These are phyloP conservation scores for Malus hybrid DNA, from an alignment of 331 rosid genomes.

Conservation along the genomic window DNA sequence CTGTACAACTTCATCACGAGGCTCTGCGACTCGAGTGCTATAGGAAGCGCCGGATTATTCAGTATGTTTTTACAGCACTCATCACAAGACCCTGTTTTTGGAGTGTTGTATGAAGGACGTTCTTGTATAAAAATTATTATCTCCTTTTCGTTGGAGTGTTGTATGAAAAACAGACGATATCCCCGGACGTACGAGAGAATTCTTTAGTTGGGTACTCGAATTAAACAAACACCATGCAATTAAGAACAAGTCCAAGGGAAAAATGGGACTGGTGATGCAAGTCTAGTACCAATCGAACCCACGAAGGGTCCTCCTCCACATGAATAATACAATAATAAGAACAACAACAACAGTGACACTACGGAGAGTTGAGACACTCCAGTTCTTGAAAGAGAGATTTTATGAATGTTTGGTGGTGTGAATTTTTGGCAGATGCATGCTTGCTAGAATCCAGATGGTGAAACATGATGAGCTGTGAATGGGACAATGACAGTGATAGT, in stretches of 20 bases:
- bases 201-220: background rate
- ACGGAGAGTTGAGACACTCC: background rate
- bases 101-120: background rate
- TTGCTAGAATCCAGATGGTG: background rate
- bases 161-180: background rate
- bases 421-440: constrained; percentile 13
- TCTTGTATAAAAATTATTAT: too few species aligned
- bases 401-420: too few species aligned
- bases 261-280: background rate
- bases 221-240: background rate
- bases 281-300: background rate
- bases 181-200: background rate
- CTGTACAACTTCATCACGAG: too few species aligned
- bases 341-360: background rate
- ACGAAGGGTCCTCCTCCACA: background rate
- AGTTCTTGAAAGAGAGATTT: background rate
- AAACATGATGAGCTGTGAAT: constrained; percentile 14
- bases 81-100: background rate
- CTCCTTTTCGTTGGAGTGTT: background rate
- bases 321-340: background rate
- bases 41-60: too few species aligned
- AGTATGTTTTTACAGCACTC: background rate
- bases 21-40: too few species aligned
- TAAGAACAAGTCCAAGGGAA: background rate
- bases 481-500: constrained; percentile 8